Percentiles rank a stretch among this genome's conserved stretches.
These are phyloP conservation scores for Didymella pomorum DNA, from an alignment of 2,329 filamentous ascomycete genomes.

Conservation along the genomic window DNA sequence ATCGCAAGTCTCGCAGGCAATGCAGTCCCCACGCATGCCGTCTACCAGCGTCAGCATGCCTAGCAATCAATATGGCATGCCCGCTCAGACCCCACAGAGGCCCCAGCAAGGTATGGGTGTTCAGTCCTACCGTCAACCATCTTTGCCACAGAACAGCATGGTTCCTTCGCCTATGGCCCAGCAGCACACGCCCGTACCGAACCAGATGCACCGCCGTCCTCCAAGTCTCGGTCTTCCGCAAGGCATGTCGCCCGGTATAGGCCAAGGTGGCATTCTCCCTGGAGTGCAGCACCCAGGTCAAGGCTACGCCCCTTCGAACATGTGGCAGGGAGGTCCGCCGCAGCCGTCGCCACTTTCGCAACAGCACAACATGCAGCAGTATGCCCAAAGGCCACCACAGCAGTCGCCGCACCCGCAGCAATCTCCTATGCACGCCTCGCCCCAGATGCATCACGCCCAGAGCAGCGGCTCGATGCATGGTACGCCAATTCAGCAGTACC, in stretches of 20 bases:
- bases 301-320: conserved; percentile 56
- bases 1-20: conserved; percentile 53
- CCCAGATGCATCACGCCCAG: conserved; percentile 57
- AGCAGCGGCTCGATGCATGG: conserved; percentile 55
- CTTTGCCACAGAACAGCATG: conserved; percentile 75
- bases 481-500: conserved; percentile 55
- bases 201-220: conserved; percentile 72
- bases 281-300: conserved; percentile 56
- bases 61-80: conserved; percentile 64
- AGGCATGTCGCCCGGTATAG: conserved; percentile 48
- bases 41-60: conserved; percentile 65
- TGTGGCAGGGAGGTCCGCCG: conserved; percentile 58
- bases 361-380: conserved; percentile 57
- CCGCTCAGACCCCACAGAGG: conserved; percentile 66
- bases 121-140: conserved; percentile 73
- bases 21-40: conserved; percentile 63
- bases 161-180: conserved; percentile 76
- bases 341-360: conserved; percentile 59
- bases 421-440: conserved; percentile 59
- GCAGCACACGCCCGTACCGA: conserved; percentile 68
- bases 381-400: conserved; percentile 54
- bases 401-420: conserved; percentile 56
- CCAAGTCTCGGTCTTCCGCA: conserved; percentile 61
- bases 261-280: conserved; percentile 48
- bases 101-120: conserved; percentile 68